phyloP scores from a whole-genome alignment of 2,329 filamentous ascomycete genomes.

The Pseudogymnoascus sp. region DNA sequence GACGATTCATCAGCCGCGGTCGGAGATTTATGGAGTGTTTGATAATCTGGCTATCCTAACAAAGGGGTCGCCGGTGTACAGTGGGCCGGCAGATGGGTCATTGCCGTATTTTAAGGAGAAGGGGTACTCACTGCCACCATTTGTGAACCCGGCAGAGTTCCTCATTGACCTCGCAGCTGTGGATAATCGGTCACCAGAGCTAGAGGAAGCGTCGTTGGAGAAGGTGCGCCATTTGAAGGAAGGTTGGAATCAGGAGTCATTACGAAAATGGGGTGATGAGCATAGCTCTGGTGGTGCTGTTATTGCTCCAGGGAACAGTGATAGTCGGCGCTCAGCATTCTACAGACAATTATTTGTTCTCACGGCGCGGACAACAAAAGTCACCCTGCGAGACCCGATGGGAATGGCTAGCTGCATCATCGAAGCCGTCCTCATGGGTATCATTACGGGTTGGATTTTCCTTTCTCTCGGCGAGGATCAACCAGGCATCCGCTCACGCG shows the following conservation, averaged over 20 bases:
- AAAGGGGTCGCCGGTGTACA: slow-evolving; percentile 62
- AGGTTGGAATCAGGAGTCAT: slow-evolving; percentile 48
- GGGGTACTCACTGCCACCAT: slow-evolving; percentile 58
- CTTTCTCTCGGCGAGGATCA: slow-evolving; percentile 58
- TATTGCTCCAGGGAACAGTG: background rate
- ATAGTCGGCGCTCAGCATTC: slow-evolving; percentile 45
- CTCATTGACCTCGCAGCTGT: slow-evolving; percentile 69
- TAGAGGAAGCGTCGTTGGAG: slow-evolving; percentile 53
- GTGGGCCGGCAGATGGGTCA: slow-evolving; percentile 52
- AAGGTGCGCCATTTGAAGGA: slow-evolving; percentile 56
- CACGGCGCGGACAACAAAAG: slow-evolving; percentile 62
- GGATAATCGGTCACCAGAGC: slow-evolving; percentile 62
- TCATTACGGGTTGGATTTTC: slow-evolving; percentile 70
- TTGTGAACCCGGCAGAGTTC: slow-evolving; percentile 73
- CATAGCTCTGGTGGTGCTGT: background rate
- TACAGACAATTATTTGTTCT: slow-evolving; percentile 58
- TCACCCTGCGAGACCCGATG: slow-evolving; percentile 70
- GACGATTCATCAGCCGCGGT: slow-evolving; percentile 71
- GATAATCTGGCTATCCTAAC: slow-evolving; percentile 66
- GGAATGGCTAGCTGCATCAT: slow-evolving; percentile 65
- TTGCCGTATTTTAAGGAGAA: slow-evolving; percentile 57
- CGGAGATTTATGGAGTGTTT: slow-evolving; percentile 73
- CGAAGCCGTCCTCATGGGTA: slow-evolving; percentile 64
- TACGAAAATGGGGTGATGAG: slow-evolving; percentile 19
- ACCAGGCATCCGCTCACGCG: slow-evolving; percentile 65